Evolutionary conservation across 108 stramenopile genomes (phyloP), one percentile per base, ranked within the genome.

Genomic region (Fragilaria crotonensis): DNA sequence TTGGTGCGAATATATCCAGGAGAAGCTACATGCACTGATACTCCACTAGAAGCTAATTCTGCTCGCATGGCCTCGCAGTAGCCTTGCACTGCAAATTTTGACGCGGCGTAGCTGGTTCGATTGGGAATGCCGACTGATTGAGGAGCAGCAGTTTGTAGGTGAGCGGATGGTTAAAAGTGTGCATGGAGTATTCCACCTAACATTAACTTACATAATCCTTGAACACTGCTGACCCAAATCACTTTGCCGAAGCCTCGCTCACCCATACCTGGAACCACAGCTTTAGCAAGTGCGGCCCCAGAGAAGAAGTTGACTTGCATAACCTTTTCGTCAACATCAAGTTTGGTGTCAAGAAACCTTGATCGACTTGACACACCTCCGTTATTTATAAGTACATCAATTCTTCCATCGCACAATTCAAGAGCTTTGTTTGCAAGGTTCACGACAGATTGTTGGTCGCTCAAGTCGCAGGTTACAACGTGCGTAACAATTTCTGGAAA

Each of bases 271-370:
- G 87, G 90, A 7, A 84, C 81, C 7, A 92, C 14, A 0, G 47
- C 46, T 53, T 92, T 88, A 44, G 84, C 78, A 51, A 92, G 54
- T 28, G 63, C 50, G 2, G 74, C 84, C 1, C 86, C 90, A 22
- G 83, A 70, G 33, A 88, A 70, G 53, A 92, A 92, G 57, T 92
- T 92, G 47, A 92, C 75, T 55, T 82, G 81, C 90, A 92, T 92
- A 7, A 92, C 56, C 45, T 20, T 48, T 45, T 76, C 73, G 64
- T 92, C 90, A 21, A 92, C 83, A 22, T 84, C 83, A 2, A 80
- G 44, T 30, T 31, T 48, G 0, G 90, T 88, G 45, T 88, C 80
- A 0, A 92, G 27, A 59, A 92, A 92, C 1, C 68, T 54, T 20
- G 86, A 88, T 30, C 90, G 66, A 33, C 74, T 77, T 5, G 90